Base-by-base conservation (phyloP, 441 rosid genomes). In the Kokia cookei region DNA sequence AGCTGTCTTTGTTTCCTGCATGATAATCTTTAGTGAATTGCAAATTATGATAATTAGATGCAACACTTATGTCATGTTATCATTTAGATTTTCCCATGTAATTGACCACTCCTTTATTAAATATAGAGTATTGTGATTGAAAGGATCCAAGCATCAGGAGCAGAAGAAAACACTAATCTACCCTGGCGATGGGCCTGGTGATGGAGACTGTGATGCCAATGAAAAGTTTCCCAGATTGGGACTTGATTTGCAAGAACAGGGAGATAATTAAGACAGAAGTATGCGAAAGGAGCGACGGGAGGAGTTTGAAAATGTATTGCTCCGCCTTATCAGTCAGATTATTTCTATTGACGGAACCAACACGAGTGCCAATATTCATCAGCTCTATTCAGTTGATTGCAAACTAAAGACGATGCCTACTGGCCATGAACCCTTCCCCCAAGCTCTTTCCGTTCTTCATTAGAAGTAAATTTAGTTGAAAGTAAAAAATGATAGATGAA, bases 121-220 rank as follows among this genome's bases (percentile, higher is more conserved):
- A 54, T 54, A 17, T 2, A 91, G 93, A 91, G 92, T 11, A 24
- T 68, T 58, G 74, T 90, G 19, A 78, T 94, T 3, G 90, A 90
- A 65, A 89, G 85, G 60, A 55, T 55, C 12, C 27, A 55, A 55
- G 29, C 29, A 19, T 55, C 29, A 55, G 29, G 60, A 55, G 0
- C 9, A n/a, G 60, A 55, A 19, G 60, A 55, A 55, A 22, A 55
- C 60, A 10, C 9, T 55, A 55, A 55, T 55, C 60, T 55, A 55
- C 60, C 60, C 22, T 19, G 60, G 60, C 3, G 29, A 55, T 10
- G 60, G 60, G 13, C 27, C 22, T 1, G 60, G 60, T 2, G 60
- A 22, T 9, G 60, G 6, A 0, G 60, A 55, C 29, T 55, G 60
- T 55, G 8, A 55, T 55, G 60, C 32, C 60, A 55, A 55, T 29